Conservation (phyloP, 192 early-diverging fungal species). For the Coemansia sp. region DNA sequence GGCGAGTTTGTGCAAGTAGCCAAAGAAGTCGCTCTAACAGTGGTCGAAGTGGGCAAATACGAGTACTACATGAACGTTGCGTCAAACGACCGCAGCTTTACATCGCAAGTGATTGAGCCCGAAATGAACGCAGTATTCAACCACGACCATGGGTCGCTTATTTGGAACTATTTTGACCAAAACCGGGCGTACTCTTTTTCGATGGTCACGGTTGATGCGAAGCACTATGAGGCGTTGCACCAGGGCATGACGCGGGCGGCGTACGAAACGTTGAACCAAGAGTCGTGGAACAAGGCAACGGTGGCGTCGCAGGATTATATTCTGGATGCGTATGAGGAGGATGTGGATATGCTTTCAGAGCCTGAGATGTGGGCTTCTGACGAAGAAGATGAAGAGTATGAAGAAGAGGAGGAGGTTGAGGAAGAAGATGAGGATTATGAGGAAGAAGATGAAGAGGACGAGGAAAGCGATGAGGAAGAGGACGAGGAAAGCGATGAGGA, state of each 20-base stretch:
- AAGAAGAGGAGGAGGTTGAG: neutral
- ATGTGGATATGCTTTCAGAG: conserved; percentile 43
- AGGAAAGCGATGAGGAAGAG: conserved; percentile 3
- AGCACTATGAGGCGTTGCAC: conserved; percentile 59
- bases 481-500: conserved; percentile 21
- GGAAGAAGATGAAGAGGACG: neutral
- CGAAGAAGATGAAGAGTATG: conserved; percentile 15
- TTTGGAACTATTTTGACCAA: conserved; percentile 75
- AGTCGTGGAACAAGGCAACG: conserved; percentile 63
- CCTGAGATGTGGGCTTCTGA: conserved; percentile 33
- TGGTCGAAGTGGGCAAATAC: conserved; percentile 37
- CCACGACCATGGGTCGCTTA: conserved; percentile 65
- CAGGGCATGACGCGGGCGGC: conserved; percentile 66
- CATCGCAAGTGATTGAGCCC: conserved; percentile 63
- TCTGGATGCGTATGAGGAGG: conserved; percentile 69
- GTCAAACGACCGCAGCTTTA: conserved; percentile 43
- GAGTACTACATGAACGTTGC: conserved; percentile 59
- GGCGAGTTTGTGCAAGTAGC: conserved; percentile 59
- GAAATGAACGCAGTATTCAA: conserved; percentile 79
- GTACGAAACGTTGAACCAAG: conserved; percentile 70
- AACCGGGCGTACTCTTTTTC: conserved; percentile 71
- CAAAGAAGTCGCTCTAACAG: conserved; percentile 35
- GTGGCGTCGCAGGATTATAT: conserved; percentile 73
- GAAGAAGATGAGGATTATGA: neutral
- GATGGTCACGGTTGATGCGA: conserved; percentile 59